A percentile compares a stretch with the other conserved stretches of the same genome.
Conservation (phyloP, 108 stramenopile genomes). For the Conticribra weissflogii region DNA sequence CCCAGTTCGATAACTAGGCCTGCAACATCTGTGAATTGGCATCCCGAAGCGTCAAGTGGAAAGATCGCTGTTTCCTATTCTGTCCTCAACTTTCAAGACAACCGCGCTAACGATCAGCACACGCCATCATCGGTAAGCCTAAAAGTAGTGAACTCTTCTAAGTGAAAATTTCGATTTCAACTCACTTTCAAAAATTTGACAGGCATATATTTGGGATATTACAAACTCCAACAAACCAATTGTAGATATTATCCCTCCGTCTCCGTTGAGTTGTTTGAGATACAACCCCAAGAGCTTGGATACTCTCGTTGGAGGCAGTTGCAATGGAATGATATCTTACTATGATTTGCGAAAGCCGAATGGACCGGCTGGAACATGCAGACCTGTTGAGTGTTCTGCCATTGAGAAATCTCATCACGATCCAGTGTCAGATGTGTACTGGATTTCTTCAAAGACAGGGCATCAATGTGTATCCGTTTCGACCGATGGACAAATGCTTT, state of each 20-base stretch:
- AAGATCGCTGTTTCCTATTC: slow-evolving; percentile 88
- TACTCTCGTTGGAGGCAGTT: slow-evolving; percentile 81
- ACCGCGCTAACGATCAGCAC: slow-evolving; percentile 54
- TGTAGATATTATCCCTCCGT: slow-evolving; percentile 75
- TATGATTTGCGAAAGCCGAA: slow-evolving; percentile 78
- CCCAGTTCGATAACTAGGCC: slow-evolving; percentile 75
- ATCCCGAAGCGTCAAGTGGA: slow-evolving; percentile 74
- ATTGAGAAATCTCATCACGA: slow-evolving; percentile 91
- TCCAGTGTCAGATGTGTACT: slow-evolving; percentile 89
- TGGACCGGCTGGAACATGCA: slow-evolving; percentile 55
- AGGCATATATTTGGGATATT: slow-evolving; percentile 90
- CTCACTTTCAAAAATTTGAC: too few relatives aligned
- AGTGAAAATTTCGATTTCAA: too few relatives aligned
- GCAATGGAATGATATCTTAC: slow-evolving; percentile 88
- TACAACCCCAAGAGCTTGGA: slow-evolving; percentile 86
- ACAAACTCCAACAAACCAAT: slow-evolving; percentile 89
- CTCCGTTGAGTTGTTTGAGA: slow-evolving; percentile 81
- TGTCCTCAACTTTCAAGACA: slow-evolving; percentile 84
- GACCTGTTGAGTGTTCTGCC: slow-evolving; percentile 68
- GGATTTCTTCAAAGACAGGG: slow-evolving; percentile 89
- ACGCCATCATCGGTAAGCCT: slow-evolving; percentile 55
- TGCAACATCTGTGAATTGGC: slow-evolving; percentile 89
- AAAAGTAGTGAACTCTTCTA: not conserved
- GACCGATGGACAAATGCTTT: slow-evolving; percentile 87
- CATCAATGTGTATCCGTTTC: slow-evolving; percentile 83